Evolutionary conservation across 257 asterid genomes (phyloP), one percentile per base, ranked within the genome.

Genomic region (Oldenlandia corymbosa): DNA sequence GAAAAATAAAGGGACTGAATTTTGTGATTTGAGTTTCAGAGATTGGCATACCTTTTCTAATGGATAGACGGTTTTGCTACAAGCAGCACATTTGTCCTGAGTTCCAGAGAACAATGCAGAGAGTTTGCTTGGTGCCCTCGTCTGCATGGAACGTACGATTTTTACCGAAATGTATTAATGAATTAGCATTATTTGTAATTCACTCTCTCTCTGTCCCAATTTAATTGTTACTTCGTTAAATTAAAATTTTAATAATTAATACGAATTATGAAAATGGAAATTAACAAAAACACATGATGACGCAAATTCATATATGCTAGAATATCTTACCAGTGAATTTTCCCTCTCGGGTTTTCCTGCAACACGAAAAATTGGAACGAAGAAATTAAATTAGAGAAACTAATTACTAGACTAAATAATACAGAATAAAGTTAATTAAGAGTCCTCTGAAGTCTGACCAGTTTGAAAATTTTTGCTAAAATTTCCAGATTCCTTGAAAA

Each of bases 91-190:
- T 76, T 87, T 90, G 30, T 90, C 97, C 68, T 75, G 83, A 18
- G 97, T 90, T 70, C 97, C 97, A 64, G 95, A 91, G 81, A 91
- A 91, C 70, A 84, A 51, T 46, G 84, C 63, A 4, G 96, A 88
- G 2, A 83, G 80, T 80, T 83, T 88, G 75, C 87, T 88, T 36
- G 98, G 91, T 14, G 85, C 68, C 80, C 73, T 91, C 32, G 60
- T 67, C 98, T 91, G 85, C 71, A n/a, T n/a, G n/a, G n/a, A n/a
- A n/a, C n/a, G n/a, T n/a, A n/a, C n/a, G n/a, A n/a, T n/a, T n/a
- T n/a, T n/a, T n/a, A n/a, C n/a, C n/a, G n/a, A n/a, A n/a, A n/a
- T n/a, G n/a, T n/a, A n/a, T n/a, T n/a, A n/a, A n/a, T n/a, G n/a
- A n/a, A n/a, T n/a, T n/a, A n/a, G n/a, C n/a, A n/a, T n/a, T n/a